These are phyloP conservation scores for Cercospora citrullina DNA, from an alignment of 2,329 filamentous ascomycete genomes.

Conservation along the genomic window DNA sequence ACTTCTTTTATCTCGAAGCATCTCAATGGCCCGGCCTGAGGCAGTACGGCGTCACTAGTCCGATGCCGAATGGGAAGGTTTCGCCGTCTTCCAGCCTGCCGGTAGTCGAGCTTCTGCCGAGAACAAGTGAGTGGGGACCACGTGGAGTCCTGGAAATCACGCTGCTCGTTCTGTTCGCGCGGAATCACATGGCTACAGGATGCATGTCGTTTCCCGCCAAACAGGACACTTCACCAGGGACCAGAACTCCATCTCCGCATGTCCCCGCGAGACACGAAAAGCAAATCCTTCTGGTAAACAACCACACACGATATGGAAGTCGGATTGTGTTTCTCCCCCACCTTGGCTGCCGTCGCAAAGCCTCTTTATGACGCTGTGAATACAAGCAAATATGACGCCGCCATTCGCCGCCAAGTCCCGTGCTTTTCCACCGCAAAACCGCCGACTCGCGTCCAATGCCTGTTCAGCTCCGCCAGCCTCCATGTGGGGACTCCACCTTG, in stretches of 20 bases:
- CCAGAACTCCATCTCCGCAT: not conserved
- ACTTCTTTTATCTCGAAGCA: not conserved
- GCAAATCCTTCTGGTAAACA: not conserved
- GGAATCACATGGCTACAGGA: not conserved
- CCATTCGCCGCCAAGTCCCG: not conserved
- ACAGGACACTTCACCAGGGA: not conserved
- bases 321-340: not conserved
- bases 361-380: not conserved
- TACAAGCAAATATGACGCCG: not conserved
- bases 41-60: not conserved
- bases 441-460: slow-evolving; percentile 3
- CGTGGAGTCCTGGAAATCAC: not conserved
- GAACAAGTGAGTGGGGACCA: not conserved
- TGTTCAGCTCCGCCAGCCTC: slow-evolving; percentile 7
- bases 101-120: not conserved
- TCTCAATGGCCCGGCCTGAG: not conserved
- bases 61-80: not conserved
- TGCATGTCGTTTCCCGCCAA: not conserved
- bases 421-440: slow-evolving; percentile 9
- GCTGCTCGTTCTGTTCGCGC: not conserved
- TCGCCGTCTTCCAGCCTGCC: not conserved
- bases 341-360: not conserved
- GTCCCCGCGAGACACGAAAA: not conserved
- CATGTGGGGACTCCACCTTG: slow-evolving; percentile 15
- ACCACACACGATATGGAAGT: not conserved